Evolutionary conservation across 1,139 yeast genomes (phyloP).

Genomic region (Lizanozyma gosingica): DNA sequence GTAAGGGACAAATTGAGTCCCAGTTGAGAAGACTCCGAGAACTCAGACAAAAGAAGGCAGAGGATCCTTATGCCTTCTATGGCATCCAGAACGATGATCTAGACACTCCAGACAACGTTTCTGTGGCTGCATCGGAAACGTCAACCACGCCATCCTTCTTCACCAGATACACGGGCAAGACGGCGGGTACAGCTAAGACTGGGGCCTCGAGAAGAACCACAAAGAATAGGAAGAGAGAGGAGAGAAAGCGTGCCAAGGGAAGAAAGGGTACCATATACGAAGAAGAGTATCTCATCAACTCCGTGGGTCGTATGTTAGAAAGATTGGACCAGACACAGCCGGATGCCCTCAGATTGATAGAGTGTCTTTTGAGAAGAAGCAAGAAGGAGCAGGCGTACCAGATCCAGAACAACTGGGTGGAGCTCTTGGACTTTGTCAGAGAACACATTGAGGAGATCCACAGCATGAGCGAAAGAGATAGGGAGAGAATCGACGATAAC

Average conservation of each 20-base stretch:
- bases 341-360: slow-evolving; percentile 68
- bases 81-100: slow-evolving; percentile 53
- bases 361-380: slow-evolving; percentile 64
- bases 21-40: slow-evolving; percentile 81
- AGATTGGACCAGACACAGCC: slow-evolving; percentile 66
- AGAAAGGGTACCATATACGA: slow-evolving; percentile 96
- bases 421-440: slow-evolving; percentile 44
- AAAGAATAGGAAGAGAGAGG: slow-evolving; percentile 89
- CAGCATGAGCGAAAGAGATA: slow-evolving; percentile 68
- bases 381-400: slow-evolving; percentile 78
- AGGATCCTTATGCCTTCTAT: slow-evolving; percentile 80
- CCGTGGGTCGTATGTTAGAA: slow-evolving; percentile 82
- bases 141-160: slow-evolving; percentile 89
- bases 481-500: slow-evolving; percentile 82
- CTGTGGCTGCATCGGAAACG: slow-evolving; percentile 90
- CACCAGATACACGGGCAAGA: slow-evolving; percentile 93
- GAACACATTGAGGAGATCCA: slow-evolving; percentile 68
- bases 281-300: slow-evolving; percentile 85
- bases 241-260: slow-evolving; percentile 92
- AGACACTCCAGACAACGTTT: slow-evolving; percentile 86
- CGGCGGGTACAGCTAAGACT: slow-evolving; percentile 91
- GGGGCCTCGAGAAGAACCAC: slow-evolving; percentile 91
- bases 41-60: slow-evolving; percentile 69
- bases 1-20: slow-evolving; percentile 74
- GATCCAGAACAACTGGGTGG: slow-evolving; percentile 61